Percentiles rank a stretch among this genome's conserved stretches.
Evolutionary conservation across 2,329 filamentous ascomycete genomes (phyloP).

Genomic region (Talaromyces sp.): DNA sequence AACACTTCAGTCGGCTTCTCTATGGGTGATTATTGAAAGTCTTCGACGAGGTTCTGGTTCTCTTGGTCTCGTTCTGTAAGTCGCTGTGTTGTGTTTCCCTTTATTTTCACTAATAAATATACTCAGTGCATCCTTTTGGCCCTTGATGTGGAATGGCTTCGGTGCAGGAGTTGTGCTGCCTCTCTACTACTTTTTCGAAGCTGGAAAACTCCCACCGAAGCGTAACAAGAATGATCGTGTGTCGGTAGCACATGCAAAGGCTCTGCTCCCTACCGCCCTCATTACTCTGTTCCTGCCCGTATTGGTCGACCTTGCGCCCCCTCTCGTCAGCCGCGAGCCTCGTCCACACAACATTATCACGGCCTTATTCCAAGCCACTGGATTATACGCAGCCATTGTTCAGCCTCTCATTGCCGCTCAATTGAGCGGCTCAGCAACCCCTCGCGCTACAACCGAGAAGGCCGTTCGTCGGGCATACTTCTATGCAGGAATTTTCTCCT

Average conservation of each 20-base stretch:
- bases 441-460: neutral
- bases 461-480: neutral
- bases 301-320: neutral
- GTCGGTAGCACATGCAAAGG: neutral
- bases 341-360: neutral
- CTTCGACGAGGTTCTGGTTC: neutral
- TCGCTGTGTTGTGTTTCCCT: neutral
- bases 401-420: neutral
- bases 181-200: neutral
- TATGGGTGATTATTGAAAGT: slow-evolving; percentile 2
- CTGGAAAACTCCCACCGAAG: neutral
- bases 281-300: neutral
- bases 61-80: neutral
- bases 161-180: neutral
- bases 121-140: neutral
- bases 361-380: neutral
- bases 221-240: neutral
- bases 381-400: neutral
- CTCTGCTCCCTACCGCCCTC: neutral
- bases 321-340: neutral
- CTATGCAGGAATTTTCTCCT: neutral
- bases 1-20: neutral
- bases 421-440: neutral
- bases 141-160: neutral
- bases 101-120: neutral